phyloP scores from a whole-genome alignment of 1,139 yeast species.

The Kodamaea sp. region DNA sequence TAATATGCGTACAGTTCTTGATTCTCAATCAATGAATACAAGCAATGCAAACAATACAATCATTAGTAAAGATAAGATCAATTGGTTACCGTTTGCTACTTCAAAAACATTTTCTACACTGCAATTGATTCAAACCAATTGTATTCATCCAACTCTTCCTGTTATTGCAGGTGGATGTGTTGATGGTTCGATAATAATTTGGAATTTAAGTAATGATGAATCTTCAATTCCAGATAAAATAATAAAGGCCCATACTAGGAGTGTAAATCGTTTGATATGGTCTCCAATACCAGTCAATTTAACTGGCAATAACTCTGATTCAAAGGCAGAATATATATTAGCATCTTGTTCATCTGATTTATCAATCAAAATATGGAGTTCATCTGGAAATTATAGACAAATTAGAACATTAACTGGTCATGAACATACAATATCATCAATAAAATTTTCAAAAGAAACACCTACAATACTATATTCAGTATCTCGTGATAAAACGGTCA shows the following conservation, averaged over 20 bases:
- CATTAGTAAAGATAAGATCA: conserved; percentile 35
- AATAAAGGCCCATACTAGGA: conserved; percentile 73
- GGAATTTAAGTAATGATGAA: conserved; percentile 63
- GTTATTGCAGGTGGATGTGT: conserved; percentile 63
- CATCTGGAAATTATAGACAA: conserved; percentile 45
- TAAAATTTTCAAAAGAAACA: conserved; percentile 45
- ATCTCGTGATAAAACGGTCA: conserved; percentile 72
- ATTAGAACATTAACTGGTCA: conserved; percentile 78
- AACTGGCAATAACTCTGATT: conserved; percentile 9
- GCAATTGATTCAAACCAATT: conserved; percentile 58
- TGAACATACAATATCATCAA: conserved; percentile 77
- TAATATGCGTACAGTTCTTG: conserved; percentile 42
- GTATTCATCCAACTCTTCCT: conserved; percentile 73
- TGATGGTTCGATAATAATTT: conserved; percentile 70
- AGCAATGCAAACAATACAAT: conserved; percentile 3
- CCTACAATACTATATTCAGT: conserved; percentile 56
- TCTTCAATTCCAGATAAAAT: conserved; percentile 62
- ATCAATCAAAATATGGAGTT: conserved; percentile 68
- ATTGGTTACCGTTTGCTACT: conserved; percentile 70
- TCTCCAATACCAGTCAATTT: conserved; percentile 35
- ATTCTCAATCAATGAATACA: conserved; percentile 19
- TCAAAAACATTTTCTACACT: conserved; percentile 54
- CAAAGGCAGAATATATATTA: conserved; percentile 20
- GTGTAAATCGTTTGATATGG: conserved; percentile 61
- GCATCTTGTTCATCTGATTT: conserved; percentile 76